These are phyloP conservation scores for Reutealis trisperma DNA, from an alignment of 345 rosid genomes.

Conservation along the genomic window DNA sequence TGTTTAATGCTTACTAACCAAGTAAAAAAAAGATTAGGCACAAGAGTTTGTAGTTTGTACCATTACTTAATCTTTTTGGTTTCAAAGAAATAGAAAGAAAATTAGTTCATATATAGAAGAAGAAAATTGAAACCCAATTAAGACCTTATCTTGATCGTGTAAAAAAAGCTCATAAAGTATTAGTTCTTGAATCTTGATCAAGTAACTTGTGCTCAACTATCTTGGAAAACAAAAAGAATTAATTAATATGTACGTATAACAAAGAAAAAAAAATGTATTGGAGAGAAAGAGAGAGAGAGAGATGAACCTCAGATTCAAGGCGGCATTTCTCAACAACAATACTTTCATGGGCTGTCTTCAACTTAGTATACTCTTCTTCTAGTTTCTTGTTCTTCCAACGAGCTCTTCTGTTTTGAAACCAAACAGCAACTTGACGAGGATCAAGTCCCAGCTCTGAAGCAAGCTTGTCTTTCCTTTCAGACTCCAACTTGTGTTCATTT, in stretches of 20 bases:
- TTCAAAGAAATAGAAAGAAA: constrained; percentile 15
- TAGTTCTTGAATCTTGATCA: background rate
- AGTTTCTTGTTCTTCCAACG: constrained; percentile 93
- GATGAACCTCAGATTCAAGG: constrained; percentile 73
- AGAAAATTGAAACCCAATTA: background rate
- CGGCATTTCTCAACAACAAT: constrained; percentile 55
- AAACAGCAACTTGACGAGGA: constrained; percentile 93
- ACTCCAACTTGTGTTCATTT: constrained; percentile 75
- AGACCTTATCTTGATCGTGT: background rate
- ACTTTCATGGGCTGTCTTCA: constrained; percentile 51
- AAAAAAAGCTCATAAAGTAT: background rate
- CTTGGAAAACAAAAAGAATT: background rate
- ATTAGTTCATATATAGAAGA: background rate
- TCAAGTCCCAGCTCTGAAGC: constrained; percentile 83
- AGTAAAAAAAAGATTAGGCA: background rate
- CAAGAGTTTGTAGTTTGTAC: background rate
- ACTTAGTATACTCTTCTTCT: constrained; percentile 66
- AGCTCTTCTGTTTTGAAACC: constrained; percentile 97
- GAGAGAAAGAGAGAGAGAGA: background rate
- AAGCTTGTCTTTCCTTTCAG: constrained; percentile 76
- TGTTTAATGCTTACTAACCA: background rate
- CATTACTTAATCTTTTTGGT: constrained; percentile 20
- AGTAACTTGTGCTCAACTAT: background rate
- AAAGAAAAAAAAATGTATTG: background rate
- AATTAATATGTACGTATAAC: background rate